These are phyloP conservation scores for Diaporthe helianthi DNA, from an alignment of 2,329 filamentous ascomycete genomes.

Conservation along the genomic window DNA sequence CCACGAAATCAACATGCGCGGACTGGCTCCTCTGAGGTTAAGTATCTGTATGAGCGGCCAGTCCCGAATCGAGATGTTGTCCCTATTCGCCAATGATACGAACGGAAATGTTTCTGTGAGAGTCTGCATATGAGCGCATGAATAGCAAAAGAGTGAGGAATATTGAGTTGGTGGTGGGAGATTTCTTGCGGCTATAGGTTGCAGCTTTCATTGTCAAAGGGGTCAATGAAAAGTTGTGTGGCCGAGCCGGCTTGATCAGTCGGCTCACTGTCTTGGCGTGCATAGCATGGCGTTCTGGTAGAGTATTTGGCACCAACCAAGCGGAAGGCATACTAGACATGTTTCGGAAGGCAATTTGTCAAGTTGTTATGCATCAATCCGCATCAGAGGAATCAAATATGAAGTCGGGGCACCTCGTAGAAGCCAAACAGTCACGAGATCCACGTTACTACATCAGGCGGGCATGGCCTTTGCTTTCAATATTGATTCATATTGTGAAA, in stretches of 20 bases:
- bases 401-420: background rate
- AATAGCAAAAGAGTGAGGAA: background rate
- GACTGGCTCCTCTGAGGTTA: constrained; percentile 13
- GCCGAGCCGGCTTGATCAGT: background rate
- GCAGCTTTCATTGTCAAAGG: background rate
- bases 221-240: background rate
- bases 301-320: background rate
- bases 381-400: background rate
- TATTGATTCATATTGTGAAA: background rate
- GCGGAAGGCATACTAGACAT: background rate
- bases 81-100: constrained; percentile 18
- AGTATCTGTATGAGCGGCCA: constrained; percentile 33
- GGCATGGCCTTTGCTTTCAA: background rate
- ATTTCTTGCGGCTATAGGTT: background rate
- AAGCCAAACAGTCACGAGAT: background rate
- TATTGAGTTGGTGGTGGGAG: no score
- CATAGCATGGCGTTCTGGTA: constrained; percentile 10
- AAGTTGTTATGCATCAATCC: background rate
- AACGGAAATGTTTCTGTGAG: no score
- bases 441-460: background rate
- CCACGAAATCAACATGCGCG: constrained; percentile 4
- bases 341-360: background rate
- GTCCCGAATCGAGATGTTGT: constrained; percentile 24
- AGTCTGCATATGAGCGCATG: background rate
- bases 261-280: constrained; percentile 6